Evolutionary conservation across 2,329 filamentous ascomycete species (phyloP), one percentile per base, ranked within the genome.

Genomic region (Monascus ruber): DNA sequence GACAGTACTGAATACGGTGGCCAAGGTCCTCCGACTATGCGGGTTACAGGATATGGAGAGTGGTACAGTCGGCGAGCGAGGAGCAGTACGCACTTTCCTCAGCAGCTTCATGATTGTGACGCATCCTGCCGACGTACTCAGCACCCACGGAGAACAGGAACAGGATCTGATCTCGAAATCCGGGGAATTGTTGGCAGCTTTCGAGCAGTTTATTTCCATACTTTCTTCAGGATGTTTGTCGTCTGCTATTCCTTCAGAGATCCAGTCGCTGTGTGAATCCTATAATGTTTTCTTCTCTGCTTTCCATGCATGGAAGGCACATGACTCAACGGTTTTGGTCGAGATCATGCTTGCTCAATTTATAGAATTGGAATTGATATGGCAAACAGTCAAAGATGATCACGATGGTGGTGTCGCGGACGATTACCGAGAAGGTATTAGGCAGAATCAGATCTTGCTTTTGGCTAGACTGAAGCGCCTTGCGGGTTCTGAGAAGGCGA

Each of bases 341-440:
- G 75, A 80, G 47, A 77, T 77, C 31, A 81, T 81, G 77, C 65
- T 81, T 11, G 75, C 73, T 6, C 77, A 77, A 25, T 81, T 81
- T 49, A 73, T 79, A 32, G 77, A 79, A 51, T 63, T 81, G 11
- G 77, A 81, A 50, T 68, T 76, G 11, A 81, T 81, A 10, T 78
- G 77, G 74, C 77, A 81, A 55, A 77, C 74, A 2, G 77, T 81
- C 42, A 80, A 81, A 51, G 70, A 78, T 46, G 76, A 79, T 39
- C 72, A 64, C 24, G 69, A 70, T 6, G 77, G 76, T 34, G 73
- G 75, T 38, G 77, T 77, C 31, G 74, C 76, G 3, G 72, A 71
- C 33, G 77, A 81, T 42, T 81, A 81, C 50, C 68, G 71, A 29
- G 70, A 77, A 47, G 77, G 77, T n/a, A 80, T 81, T 42, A 68